Evolutionary conservation across 129 eudicot species (phyloP).

Genomic region (Cynara cardunculus): DNA sequence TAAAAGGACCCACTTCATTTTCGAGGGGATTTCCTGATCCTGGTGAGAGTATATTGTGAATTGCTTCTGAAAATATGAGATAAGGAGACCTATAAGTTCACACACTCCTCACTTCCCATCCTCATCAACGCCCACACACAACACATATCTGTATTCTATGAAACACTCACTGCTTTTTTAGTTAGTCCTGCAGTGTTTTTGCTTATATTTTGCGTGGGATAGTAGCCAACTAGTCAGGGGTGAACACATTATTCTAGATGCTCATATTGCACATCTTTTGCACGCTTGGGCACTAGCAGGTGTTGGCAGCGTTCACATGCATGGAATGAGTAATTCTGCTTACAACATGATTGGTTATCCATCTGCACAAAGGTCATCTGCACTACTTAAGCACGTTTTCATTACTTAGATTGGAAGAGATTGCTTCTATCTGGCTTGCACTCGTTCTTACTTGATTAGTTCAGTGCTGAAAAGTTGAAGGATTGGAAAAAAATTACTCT

Average conservation of each 20-base stretch:
- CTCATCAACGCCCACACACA: background rate
- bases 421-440: slow-evolving; percentile 31
- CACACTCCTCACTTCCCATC: background rate
- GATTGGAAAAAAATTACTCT: slow-evolving; percentile 23
- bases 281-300: slow-evolving; percentile 99
- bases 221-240: slow-evolving; percentile 50
- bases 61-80: background rate
- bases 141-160: background rate
- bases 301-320: slow-evolving; percentile 92
- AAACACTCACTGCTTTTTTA: slow-evolving; percentile 12
- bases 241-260: slow-evolving; percentile 64
- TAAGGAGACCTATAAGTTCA: background rate
- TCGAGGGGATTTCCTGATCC: slow-evolving; percentile 52
- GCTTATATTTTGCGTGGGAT: slow-evolving; percentile 21
- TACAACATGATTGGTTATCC: slow-evolving; percentile 98
- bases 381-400: slow-evolving; percentile 88
- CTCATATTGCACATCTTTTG: slow-evolving; percentile 97
- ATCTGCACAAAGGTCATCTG: slow-evolving; percentile 99
- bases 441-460: slow-evolving; percentile 28
- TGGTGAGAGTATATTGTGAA: slow-evolving; percentile 52
- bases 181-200: slow-evolving; percentile 20
- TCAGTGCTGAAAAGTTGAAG: slow-evolving; percentile 47
- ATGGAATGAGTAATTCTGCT: slow-evolving; percentile 99
- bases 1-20: slow-evolving; percentile 51
- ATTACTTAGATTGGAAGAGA: slow-evolving; percentile 34